Base-by-base conservation (phyloP, 2,329 filamentous ascomycete genomes). In the Setomelanomma holmii region DNA sequence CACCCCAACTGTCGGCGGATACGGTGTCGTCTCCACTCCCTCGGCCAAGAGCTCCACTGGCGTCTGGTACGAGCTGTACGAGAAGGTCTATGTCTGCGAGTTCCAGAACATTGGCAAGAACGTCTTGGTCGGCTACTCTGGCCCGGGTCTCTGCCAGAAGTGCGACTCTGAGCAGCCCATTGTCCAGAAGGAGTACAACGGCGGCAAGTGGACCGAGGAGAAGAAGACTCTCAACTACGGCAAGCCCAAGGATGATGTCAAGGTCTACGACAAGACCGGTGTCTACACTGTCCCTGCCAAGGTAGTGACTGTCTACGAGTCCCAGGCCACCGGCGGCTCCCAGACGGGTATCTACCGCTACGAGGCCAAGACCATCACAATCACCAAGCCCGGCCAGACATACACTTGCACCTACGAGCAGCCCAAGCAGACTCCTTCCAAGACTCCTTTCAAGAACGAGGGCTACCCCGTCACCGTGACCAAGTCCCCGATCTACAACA, bases 71-170 rank as follows among this genome's bases (percentile, higher is more conserved):
- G 67, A 71, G 59, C 55, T 71, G 4, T 67, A 66, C 51, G 68
- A 72, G 61, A 66, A 66, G 55, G 53, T 68, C 14, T 55, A 63
- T 42, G 60, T 65, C 43, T 62, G 58, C 30, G 49, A 56, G 17
- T 73, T 69, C 64, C 57, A 64, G 53, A 27, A 71, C 14, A 61
- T 71, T 24, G 70, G 70, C 39, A 65, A 63, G 12, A 57, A 66
- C 17, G 67, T 58, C 36, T 53, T 73, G 23, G 60, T 60, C 14
- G 63, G 61, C 21, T 71, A 72, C 51, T 27, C 45, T 10, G 70
- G 69, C 48, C 66, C 66, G n/a, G 64, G 63, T 21, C 63, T 70
- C 40, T 68, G 58, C 54, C 48, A 59, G 33, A 55, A 59, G 22
- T 63, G 61, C 36, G 38, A 66, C 30, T 50, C 59, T 21, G 44